Base-by-base conservation (phyloP, 2,329 filamentous ascomycete genomes). In the Claviceps sp. region DNA sequence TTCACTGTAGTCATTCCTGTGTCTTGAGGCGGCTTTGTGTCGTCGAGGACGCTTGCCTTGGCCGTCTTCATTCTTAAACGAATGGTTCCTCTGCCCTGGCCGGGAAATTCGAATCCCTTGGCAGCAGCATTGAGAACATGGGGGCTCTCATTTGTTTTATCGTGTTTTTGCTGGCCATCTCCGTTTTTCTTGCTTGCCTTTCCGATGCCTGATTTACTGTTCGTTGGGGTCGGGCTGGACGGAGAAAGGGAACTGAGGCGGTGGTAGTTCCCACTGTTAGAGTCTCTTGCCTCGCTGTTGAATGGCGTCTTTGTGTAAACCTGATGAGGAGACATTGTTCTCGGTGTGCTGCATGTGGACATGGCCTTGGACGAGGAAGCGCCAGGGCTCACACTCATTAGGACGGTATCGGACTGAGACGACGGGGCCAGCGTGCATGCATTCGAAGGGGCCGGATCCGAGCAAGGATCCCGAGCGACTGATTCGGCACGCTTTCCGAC, bases 321-420 rank as follows among this genome's bases (percentile, higher is more conserved):
- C 17, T 16, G 16, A 13, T 20, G 38, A 26, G 48, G 26, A 3
- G 48, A 26, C 7, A n/a, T 14, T 4, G 40, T 44, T 20, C 45
- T 40, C 11, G 45, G 49, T 22, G 52, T 51, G 52, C 45, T 51
- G 9, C 45, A 37, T 4, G 37, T 2, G 17, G 52, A 53, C 29
- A 49, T 20, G 22, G 49, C 51, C 36, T 45, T 53, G 40, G 49
- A 53, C 5, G 47, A 50, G 14, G 16, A 47, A 14, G 49, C 48
- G 5, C 47, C 42, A 23, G 29, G 4, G 36, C 45, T 53, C n/a
- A 34, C 7, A 42, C 49, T 53, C n/a, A 34, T 13, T 11, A n/a
- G n/a, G 1, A 50, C 52, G 14, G 38, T 23, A 22, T 45, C 38
- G 13, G 37, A 23, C 14, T 36, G 23, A 20, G n/a, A 29, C n/a